phyloP scores from a whole-genome alignment of 306 rosid species.

The Arachis hypogaea region DNA sequence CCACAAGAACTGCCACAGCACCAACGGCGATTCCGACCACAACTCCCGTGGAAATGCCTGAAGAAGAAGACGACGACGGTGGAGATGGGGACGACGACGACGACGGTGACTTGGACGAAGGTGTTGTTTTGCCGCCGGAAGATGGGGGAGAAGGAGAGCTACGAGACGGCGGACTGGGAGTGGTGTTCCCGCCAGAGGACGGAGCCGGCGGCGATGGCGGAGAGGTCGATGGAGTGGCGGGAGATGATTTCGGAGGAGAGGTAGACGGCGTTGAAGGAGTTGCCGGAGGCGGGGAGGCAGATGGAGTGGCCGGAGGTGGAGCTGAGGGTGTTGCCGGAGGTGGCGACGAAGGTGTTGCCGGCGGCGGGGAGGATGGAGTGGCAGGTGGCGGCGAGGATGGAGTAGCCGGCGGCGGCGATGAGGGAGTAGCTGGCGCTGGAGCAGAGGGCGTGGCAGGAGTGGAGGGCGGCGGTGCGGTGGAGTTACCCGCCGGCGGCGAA shows the following conservation, averaged over 20 bases:
- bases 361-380: slow-evolving; percentile 40
- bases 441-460: slow-evolving; percentile 45
- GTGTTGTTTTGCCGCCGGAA: neutral
- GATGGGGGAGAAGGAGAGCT: slow-evolving; percentile 51
- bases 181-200: slow-evolving; percentile 14
- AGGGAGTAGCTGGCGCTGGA: slow-evolving; percentile 38
- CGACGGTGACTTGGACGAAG: slow-evolving; percentile 44
- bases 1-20: slow-evolving; percentile 62
- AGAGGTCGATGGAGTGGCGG: slow-evolving; percentile 36
- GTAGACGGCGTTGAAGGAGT: slow-evolving; percentile 44
- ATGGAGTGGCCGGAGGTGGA: slow-evolving; percentile 39
- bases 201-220: slow-evolving; percentile 34
- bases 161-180: slow-evolving; percentile 46
- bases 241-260: slow-evolving; percentile 45
- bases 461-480: slow-evolving; percentile 42
- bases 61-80: slow-evolving; percentile 42
- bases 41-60: slow-evolving; percentile 53
- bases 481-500: slow-evolving; percentile 50
- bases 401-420: slow-evolving; percentile 35
- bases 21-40: slow-evolving; percentile 76
- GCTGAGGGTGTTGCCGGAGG: slow-evolving; percentile 46
- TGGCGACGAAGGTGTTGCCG: slow-evolving; percentile 41
- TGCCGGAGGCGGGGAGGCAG: slow-evolving; percentile 42
- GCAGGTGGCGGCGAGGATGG: slow-evolving; percentile 52
- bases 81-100: slow-evolving; percentile 38